Conservation (phyloP, 805 yeast genomes). For the Cyberlindnera subsufficiens region DNA sequence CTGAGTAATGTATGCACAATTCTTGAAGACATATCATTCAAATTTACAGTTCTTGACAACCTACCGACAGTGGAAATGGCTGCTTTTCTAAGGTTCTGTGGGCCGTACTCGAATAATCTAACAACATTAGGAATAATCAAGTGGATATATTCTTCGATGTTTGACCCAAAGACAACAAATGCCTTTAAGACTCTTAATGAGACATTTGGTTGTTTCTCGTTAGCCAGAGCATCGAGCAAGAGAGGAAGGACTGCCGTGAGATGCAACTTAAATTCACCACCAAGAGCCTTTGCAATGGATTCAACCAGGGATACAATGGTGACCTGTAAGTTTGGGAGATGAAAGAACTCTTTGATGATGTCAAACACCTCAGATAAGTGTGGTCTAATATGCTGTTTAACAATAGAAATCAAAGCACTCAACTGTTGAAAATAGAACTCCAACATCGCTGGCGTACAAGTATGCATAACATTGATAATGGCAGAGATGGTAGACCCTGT, state of each 20-base stretch:
- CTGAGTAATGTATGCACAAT: conserved; percentile 83
- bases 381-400: conserved; percentile 85
- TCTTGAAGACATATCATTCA: conserved; percentile 86
- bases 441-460: conserved; percentile 70
- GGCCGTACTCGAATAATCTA: conserved; percentile 68
- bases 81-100: conserved; percentile 51
- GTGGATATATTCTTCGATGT: conserved; percentile 84
- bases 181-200: conserved; percentile 74
- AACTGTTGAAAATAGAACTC: conserved; percentile 89
- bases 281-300: conserved; percentile 77
- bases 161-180: conserved; percentile 80
- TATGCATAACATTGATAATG: conserved; percentile 74
- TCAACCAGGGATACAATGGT: conserved; percentile 79
- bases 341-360: conserved; percentile 71
- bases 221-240: conserved; percentile 69
- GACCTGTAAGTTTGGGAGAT: conserved; percentile 56
- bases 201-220: conserved; percentile 59
- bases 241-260: conserved; percentile 74
- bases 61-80: conserved; percentile 84
- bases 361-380: conserved; percentile 69
- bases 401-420: conserved; percentile 71
- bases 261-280: conserved; percentile 85
- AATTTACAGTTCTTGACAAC: conserved; percentile 61
- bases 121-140: conserved; percentile 84
- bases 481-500: conserved; percentile 86